These are phyloP conservation scores for Pulveroboletus ravenelii DNA, from an alignment of 768 basidiomycete genomes.

Conservation along the genomic window DNA sequence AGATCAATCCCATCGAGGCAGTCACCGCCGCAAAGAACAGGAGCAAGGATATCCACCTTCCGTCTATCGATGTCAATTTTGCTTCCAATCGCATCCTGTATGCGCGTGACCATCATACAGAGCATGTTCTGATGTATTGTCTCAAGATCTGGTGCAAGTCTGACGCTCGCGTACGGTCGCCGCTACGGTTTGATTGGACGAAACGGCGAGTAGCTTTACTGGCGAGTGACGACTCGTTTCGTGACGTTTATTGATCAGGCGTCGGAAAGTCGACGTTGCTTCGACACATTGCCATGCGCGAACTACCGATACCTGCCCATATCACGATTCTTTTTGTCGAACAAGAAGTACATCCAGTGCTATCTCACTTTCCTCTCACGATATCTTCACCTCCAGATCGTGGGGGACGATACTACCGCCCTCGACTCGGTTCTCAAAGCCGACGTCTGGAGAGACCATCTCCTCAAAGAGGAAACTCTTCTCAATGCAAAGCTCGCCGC, in stretches of 20 bases:
- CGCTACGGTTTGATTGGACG: constrained; percentile 91
- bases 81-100: constrained; percentile 91
- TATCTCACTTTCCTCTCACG: background rate
- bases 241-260: constrained; percentile 38
- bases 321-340: constrained; percentile 98
- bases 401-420: constrained; percentile 90
- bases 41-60: constrained; percentile 94
- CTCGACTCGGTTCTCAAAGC: constrained; percentile 96
- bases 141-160: constrained; percentile 71
- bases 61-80: constrained; percentile 94
- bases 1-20: constrained; percentile 92
- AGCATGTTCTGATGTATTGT: constrained; percentile 1
- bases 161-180: constrained; percentile 85
- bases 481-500: constrained; percentile 70
- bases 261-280: constrained; percentile 97
- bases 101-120: constrained; percentile 8
- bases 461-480: constrained; percentile 76
- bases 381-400: constrained; percentile 46
- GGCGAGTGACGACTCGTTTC: background rate
- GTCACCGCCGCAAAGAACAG: constrained; percentile 79
- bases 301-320: constrained; percentile 88
- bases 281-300: constrained; percentile 90
- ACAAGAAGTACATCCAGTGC: constrained; percentile 66
- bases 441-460: constrained; percentile 97
- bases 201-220: constrained; percentile 46